Conservation (phyloP, 805 yeast genomes). For the Yamadazyma paraphyllophila region DNA sequence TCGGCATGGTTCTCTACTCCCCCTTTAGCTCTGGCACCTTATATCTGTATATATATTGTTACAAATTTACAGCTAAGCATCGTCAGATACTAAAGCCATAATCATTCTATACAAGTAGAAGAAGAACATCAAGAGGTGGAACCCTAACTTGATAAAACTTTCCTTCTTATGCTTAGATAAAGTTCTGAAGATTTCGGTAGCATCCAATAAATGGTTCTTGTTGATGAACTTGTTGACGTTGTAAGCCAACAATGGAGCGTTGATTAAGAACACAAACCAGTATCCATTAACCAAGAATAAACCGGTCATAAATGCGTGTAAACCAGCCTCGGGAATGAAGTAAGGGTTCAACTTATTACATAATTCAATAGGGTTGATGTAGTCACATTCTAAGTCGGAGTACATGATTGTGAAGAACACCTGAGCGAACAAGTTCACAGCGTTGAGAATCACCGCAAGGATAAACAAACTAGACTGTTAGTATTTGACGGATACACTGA, state of each 20-base stretch:
- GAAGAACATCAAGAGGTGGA: conserved; percentile 90
- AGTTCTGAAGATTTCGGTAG: conserved; percentile 96
- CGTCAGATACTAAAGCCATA: conserved; percentile 82
- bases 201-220: conserved; percentile 86
- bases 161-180: conserved; percentile 91
- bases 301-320: conserved; percentile 69
- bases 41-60: conserved; percentile 1
- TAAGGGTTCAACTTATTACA: conserved; percentile 89
- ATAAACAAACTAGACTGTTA: conserved; percentile 53
- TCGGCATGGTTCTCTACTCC: too few species aligned
- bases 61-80: conserved; percentile 8
- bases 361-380: conserved; percentile 94
- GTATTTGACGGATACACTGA: conserved; percentile 5
- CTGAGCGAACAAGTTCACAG: conserved; percentile 84
- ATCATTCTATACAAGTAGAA: conserved; percentile 95
- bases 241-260: conserved; percentile 79
- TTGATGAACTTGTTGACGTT: conserved; percentile 76
- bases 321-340: conserved; percentile 84
- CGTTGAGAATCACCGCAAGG: conserved; percentile 78
- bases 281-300: conserved; percentile 82
- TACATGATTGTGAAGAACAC: conserved; percentile 94
- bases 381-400: conserved; percentile 93
- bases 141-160: conserved; percentile 84
- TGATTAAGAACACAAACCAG: conserved; percentile 85
- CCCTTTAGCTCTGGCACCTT: too few species aligned